phyloP scores from a whole-genome alignment of 176 grass and related monocot species.

The Avena insularis region DNA sequence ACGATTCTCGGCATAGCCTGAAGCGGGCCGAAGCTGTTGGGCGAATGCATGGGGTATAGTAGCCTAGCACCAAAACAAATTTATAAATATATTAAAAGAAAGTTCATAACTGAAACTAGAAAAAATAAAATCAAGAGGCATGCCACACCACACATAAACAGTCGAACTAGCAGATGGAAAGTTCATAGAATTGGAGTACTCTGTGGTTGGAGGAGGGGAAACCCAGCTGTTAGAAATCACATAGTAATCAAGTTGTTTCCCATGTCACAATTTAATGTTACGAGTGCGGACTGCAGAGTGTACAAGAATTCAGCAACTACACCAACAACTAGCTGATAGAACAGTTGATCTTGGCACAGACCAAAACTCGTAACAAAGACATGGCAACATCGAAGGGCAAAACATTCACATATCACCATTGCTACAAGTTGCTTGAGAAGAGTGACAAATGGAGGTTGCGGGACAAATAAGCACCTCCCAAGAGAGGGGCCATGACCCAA shows the following conservation, averaged over 20 bases:
- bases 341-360: background rate
- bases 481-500: too few species aligned
- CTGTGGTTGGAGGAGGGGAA: background rate
- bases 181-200: background rate
- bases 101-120: background rate
- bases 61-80: slow-evolving; percentile 55
- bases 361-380: background rate
- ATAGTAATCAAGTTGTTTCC: background rate
- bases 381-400: too few species aligned
- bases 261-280: background rate
- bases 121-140: background rate
- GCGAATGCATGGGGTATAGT: slow-evolving; percentile 59
- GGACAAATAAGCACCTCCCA: too few species aligned
- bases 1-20: slow-evolving; percentile 55
- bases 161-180: background rate
- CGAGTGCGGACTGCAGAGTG: background rate
- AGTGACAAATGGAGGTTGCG: too few species aligned
- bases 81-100: background rate
- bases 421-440: too few species aligned
- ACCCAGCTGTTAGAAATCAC: background rate
- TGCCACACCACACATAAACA: background rate
- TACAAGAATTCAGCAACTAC: background rate
- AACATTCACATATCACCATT: too few species aligned
- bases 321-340: background rate
- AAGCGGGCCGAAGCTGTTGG: slow-evolving; percentile 36